phyloP scores from a whole-genome alignment of 768 basidiomycete species.

The Auricularia sp. region DNA sequence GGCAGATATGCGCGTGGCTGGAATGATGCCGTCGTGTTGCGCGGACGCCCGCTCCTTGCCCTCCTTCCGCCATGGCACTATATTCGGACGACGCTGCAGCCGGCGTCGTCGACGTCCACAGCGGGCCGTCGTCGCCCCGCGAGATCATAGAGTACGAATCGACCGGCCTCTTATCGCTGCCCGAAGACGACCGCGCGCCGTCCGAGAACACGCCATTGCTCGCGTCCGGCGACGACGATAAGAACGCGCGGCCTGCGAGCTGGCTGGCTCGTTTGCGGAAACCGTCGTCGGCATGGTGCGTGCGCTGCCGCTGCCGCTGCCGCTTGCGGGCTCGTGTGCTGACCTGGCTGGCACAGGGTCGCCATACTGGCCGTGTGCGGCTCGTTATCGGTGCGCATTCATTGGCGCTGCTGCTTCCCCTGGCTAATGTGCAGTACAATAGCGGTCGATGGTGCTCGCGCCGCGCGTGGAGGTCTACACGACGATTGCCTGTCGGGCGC shows the following conservation, averaged over 20 bases:
- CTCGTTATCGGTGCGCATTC: not conserved
- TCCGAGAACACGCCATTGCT: not conserved
- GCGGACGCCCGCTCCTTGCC: no score
- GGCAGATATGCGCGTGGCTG: no score
- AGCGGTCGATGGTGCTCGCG: slow-evolving; percentile 76
- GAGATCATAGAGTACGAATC: not conserved
- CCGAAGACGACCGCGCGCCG: not conserved
- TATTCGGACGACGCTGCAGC: not conserved
- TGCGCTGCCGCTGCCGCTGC: not conserved
- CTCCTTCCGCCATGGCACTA: not conserved
- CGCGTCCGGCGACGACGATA: not conserved
- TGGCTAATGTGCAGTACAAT: not conserved
- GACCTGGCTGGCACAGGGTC: not conserved
- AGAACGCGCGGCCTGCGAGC: not conserved
- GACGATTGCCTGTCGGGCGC: slow-evolving; percentile 50
- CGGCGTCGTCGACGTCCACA: not conserved
- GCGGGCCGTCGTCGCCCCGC: not conserved
- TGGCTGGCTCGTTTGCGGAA: not conserved
- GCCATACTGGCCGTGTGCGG: not conserved
- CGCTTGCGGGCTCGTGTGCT: not conserved
- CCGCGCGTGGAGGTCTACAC: slow-evolving; percentile 75
- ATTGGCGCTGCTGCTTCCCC: not conserved
- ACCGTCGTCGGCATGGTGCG: not conserved
- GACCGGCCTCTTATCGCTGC: not conserved
- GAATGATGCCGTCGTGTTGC: no score